Base-by-base conservation (phyloP, 768 basidiomycete species). In the Termitomyces sp. region DNA sequence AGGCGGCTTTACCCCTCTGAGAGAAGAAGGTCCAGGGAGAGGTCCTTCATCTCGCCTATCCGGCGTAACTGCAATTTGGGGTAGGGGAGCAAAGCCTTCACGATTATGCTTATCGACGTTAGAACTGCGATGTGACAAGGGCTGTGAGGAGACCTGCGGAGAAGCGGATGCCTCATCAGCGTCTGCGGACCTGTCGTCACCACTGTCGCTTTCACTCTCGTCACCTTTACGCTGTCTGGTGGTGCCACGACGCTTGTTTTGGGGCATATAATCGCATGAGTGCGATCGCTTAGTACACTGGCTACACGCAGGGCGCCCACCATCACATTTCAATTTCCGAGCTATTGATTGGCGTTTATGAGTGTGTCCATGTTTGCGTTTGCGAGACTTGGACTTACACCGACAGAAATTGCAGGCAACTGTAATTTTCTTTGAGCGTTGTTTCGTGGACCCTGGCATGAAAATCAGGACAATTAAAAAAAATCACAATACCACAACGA, bases 331-430 rank as follows among this genome's bases (percentile, higher is more conserved):
- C 47, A 94, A 81, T 76, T 94, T 94, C 62, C 92, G 86, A 54
- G 91, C 92, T 93, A 73, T 57, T 68, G 55, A 65, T 67, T 54
- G 59, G 51, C 58, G 47, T 69, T 67, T 32, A 61, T 66, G 34
- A 60, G 52, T 54, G 36, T 48, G 29, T 7, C 40, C 40, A 57
- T 52, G 45, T 57, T 50, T 59, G 2, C 31, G 20, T 14, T 42
- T 11, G 15, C 15, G 60, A 63, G 56, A 32, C 68, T 63, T 63
- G 59, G 37, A 82, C 90, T 76, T 73, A 92, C 92, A 92, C 63
- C 92, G 88, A 77, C 92, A 94, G 73, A 94, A 94, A 73, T 94
- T 92, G 78, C 92, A 94, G 43, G 92, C 92, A 49, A 93, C 91
- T 25, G 88, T 91, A 57, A 93, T 93, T 75, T 94, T 92, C 79